phyloP scores from a whole-genome alignment of 2,329 filamentous ascomycete species.

The Ceratocystis lukuohia region DNA sequence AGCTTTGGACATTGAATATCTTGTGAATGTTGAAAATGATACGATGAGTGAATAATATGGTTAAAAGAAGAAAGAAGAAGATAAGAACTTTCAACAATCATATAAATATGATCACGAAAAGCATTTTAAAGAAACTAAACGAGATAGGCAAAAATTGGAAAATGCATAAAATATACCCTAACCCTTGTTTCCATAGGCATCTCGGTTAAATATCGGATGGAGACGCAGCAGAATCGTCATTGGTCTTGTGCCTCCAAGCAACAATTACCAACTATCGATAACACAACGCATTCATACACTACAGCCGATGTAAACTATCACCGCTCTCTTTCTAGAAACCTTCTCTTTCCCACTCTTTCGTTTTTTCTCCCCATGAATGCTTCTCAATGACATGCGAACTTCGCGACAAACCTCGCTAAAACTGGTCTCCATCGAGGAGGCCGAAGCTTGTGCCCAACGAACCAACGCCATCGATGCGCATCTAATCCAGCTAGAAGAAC shows the following conservation, averaged over 20 bases:
- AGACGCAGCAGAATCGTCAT: not conserved
- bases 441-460: conserved; percentile 2
- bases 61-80: too few relatives aligned
- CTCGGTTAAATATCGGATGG: too few relatives aligned
- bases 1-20: not conserved
- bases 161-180: too few relatives aligned
- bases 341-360: not conserved
- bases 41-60: not conserved
- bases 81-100: too few relatives aligned
- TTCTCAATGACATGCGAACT: conserved; percentile 1
- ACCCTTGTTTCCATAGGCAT: too few relatives aligned
- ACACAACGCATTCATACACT: not conserved
- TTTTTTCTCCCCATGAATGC: not conserved
- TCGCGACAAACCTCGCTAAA: not conserved
- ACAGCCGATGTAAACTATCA: not conserved
- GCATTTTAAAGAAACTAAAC: too few relatives aligned
- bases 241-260: not conserved
- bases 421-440: conserved; percentile 6
- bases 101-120: too few relatives aligned
- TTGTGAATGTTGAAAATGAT: not conserved
- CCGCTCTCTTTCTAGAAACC: not conserved
- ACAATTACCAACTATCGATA: not conserved
- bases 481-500: conserved; percentile 1
- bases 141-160: too few relatives aligned
- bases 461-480: conserved; percentile 5